Evolutionary conservation across 1,139 yeast species (phyloP).

Genomic region (Kodamaea suecica): DNA sequence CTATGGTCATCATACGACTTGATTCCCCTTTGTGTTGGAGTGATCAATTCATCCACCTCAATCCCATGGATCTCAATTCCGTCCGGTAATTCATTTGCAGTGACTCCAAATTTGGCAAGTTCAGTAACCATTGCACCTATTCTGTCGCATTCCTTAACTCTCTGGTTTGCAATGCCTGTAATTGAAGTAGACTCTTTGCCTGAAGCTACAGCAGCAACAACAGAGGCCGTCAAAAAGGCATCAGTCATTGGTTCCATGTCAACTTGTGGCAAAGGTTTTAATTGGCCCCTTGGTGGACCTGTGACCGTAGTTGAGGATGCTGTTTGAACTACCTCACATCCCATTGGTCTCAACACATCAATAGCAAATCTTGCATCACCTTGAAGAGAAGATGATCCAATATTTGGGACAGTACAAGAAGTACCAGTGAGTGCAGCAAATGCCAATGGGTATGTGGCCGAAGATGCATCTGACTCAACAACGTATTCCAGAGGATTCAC

Average conservation of each 20-base stretch:
- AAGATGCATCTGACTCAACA: slow-evolving; percentile 97
- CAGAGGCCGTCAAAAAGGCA: slow-evolving; percentile 95
- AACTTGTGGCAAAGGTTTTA: slow-evolving; percentile 68
- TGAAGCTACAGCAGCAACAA: slow-evolving; percentile 85
- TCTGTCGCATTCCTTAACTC: slow-evolving; percentile 96
- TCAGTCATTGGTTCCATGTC: slow-evolving; percentile 99
- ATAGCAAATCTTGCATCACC: slow-evolving; percentile 97
- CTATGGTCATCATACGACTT: slow-evolving; percentile 92
- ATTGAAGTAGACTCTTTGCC: slow-evolving; percentile 65
- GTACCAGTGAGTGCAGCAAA: slow-evolving; percentile 98
- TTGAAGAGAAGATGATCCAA: slow-evolving; percentile 87
- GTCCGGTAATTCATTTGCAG: slow-evolving; percentile 80
- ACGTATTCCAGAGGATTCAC: slow-evolving; percentile 79
- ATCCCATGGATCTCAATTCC: slow-evolving; percentile 86
- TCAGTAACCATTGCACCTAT: slow-evolving; percentile 92
- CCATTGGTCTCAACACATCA: slow-evolving; percentile 93
- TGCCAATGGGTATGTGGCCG: slow-evolving; percentile 97
- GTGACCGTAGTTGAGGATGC: slow-evolving; percentile 84
- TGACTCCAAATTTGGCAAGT: slow-evolving; percentile 85
- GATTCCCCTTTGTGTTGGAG: slow-evolving; percentile 57
- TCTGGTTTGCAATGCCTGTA: slow-evolving; percentile 95
- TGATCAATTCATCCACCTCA: slow-evolving; percentile 41
- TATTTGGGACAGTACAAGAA: slow-evolving; percentile 88
- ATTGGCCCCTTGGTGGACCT: slow-evolving; percentile 72
- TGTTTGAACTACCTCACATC: slow-evolving; percentile 83